phyloP scores from a whole-genome alignment of 2,329 filamentous ascomycete genomes.

The Alternaria solani region DNA sequence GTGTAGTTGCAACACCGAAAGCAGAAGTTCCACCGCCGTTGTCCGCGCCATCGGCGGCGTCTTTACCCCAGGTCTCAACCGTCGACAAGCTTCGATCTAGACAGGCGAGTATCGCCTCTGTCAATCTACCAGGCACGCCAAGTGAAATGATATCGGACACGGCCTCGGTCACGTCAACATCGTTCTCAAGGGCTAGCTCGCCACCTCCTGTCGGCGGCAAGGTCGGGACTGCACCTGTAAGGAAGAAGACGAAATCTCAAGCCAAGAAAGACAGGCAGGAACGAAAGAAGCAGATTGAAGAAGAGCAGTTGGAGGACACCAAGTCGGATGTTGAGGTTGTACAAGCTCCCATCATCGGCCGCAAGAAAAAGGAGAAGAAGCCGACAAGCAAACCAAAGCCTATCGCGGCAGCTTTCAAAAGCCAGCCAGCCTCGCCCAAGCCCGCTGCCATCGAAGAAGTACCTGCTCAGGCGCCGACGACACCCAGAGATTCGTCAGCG shows the following conservation, averaged over 20 bases:
- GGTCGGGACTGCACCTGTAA: slow-evolving; percentile 73
- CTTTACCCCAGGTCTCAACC: slow-evolving; percentile 44
- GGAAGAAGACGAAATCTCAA: slow-evolving; percentile 78
- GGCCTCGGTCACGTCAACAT: slow-evolving; percentile 75
- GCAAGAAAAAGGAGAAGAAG: slow-evolving; percentile 88
- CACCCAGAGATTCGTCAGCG: slow-evolving; percentile 26
- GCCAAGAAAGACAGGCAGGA: slow-evolving; percentile 77
- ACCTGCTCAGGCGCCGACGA: slow-evolving; percentile 24
- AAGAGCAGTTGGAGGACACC: slow-evolving; percentile 58
- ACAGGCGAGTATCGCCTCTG: slow-evolving; percentile 64
- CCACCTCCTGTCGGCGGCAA: slow-evolving; percentile 68
- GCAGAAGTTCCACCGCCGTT: slow-evolving; percentile 61
- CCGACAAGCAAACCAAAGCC: slow-evolving; percentile 42
- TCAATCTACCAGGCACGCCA: slow-evolving; percentile 74
- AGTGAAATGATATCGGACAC: slow-evolving; percentile 81
- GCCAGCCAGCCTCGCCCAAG: slow-evolving; percentile 42
- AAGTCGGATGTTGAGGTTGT: slow-evolving; percentile 62
- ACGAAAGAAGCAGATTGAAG: slow-evolving; percentile 67
- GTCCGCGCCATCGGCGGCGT: slow-evolving; percentile 40
- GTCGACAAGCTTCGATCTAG: slow-evolving; percentile 57
- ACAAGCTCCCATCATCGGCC: slow-evolving; percentile 75
- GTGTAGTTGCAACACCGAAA: slow-evolving; percentile 74
- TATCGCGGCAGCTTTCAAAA: slow-evolving; percentile 31
- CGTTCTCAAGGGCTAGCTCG: slow-evolving; percentile 75
- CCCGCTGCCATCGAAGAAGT: slow-evolving; percentile 40